Evolutionary conservation across 257 asterid genomes (phyloP).

Genomic region (Solanum clarkiae): DNA sequence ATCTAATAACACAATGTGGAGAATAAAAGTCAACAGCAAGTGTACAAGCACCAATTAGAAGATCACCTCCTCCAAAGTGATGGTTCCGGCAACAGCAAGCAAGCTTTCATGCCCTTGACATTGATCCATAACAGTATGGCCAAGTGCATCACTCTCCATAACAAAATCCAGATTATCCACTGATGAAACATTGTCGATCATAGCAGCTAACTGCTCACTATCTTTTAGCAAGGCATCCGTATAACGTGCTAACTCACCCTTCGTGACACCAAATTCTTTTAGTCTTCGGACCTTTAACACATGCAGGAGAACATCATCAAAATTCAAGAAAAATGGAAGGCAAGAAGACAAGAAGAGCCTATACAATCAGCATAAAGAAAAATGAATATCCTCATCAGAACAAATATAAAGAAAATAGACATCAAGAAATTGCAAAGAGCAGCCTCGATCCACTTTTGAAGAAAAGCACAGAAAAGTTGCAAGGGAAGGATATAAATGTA

Average conservation of each 20-base stretch:
- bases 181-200: conserved; percentile 94
- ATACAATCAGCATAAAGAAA: neutral
- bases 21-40: conserved; percentile 2
- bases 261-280: conserved; percentile 95
- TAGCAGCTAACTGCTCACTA: conserved; percentile 96
- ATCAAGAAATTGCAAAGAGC: neutral
- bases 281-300: conserved; percentile 81
- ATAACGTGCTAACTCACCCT: conserved; percentile 94
- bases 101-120: conserved; percentile 94
- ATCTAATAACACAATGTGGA: neutral
- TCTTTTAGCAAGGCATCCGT: conserved; percentile 89
- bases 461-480: neutral
- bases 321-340: neutral
- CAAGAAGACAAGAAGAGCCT: neutral
- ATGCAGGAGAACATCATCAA: neutral
- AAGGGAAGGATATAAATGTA: neutral
- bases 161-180: conserved; percentile 94
- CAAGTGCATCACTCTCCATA: conserved; percentile 98
- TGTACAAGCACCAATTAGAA: neutral
- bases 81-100: conserved; percentile 81
- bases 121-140: conserved; percentile 96
- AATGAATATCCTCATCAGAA: neutral
- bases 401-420: neutral
- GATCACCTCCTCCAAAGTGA: conserved; percentile 88
- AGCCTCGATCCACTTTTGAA: neutral